Evolutionary conservation across 1,284 basidiomycete genomes (phyloP), one percentile per base, ranked within the genome.

Genomic region (Fomitopsis pinicola): DNA sequence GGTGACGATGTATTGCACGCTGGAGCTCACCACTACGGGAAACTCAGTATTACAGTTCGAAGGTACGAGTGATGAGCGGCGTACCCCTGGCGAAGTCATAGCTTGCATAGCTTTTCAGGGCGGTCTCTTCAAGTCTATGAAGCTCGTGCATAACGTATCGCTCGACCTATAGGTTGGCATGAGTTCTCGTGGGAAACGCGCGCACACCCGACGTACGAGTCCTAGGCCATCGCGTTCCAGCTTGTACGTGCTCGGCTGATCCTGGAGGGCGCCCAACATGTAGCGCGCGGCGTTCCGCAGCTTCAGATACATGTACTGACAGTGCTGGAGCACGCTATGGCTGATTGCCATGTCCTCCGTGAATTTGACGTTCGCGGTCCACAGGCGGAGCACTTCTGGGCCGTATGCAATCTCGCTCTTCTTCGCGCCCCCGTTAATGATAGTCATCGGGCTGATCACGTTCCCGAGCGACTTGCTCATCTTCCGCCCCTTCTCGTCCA

Each of bases 391-490:
- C 1, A 91, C 85, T 69, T 98, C 97, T 4, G 91, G 82, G 0
- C 97, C 97, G 71, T 94, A 92, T 0, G 87, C 86, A 1, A 93
- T 89, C 42, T 89, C 79, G 63, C 82, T 85, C 67, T 85, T 88
- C 68, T 81, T 80, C 68, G 91, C 76, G 36, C 89, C 88, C 22
- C 96, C 97, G 62, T 88, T 73, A 42, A 98, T 85, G 64, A 98
- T 80, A 1, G 83, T 83, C 77, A 92, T 79, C 0, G 97, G 97
- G 68, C 89, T 94, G 55, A 98, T 75, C 28, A 98, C 88, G 69
- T 99, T 99, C 4, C 97, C 97, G 17, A 93, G 73, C 2, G 93
- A 95, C 79, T 99, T 99, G 85, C 95, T 97, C 97, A 99, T 99
- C 78, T 99, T 99, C 76, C 88, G 88, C 5, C 95, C 96, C 15